Conservation (phyloP, 345 rosid species). For the Cardamine resedifolia region DNA sequence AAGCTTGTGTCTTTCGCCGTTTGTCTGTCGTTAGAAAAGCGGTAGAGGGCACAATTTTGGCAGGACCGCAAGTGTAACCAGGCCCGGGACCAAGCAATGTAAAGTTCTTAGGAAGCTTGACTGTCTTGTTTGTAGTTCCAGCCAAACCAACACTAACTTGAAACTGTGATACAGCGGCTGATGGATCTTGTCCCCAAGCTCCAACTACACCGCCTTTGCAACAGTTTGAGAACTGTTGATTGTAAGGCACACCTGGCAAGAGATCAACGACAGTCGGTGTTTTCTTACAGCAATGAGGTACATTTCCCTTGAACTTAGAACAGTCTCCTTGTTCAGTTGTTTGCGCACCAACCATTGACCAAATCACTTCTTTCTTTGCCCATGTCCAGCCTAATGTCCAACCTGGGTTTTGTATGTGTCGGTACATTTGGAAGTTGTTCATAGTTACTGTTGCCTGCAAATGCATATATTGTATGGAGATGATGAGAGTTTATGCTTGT, state of each 20-base stretch:
- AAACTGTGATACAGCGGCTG: constrained; percentile 66
- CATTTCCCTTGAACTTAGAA: constrained; percentile 79
- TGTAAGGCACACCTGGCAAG: constrained; percentile 78
- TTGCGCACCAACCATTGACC: constrained; percentile 81
- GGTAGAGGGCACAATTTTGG: constrained; percentile 67
- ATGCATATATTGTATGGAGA: constrained; percentile 5
- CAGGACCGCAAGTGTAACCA: constrained; percentile 89
- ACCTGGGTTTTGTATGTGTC: constrained; percentile 78
- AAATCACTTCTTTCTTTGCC: constrained; percentile 89
- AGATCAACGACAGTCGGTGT: constrained; percentile 72
- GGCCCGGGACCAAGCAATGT: constrained; percentile 79
- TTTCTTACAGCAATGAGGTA: constrained; percentile 87
- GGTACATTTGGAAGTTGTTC: constrained; percentile 71
- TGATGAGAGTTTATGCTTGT: constrained; percentile 9
- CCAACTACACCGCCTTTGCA: constrained; percentile 88
- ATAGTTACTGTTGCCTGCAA: constrained; percentile 70
- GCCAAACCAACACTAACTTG: constrained; percentile 73
- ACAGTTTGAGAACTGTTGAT: constrained; percentile 73
- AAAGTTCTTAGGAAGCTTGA: constrained; percentile 85
- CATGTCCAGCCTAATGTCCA: constrained; percentile 91
- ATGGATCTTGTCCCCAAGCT: constrained; percentile 83
- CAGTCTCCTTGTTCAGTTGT: constrained; percentile 94
- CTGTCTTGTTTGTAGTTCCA: constrained; percentile 82
- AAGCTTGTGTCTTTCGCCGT: constrained; percentile 73
- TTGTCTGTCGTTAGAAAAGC: constrained; percentile 61